Conservation (phyloP, 768 basidiomycete genomes). For the Suillus occidentalis region DNA sequence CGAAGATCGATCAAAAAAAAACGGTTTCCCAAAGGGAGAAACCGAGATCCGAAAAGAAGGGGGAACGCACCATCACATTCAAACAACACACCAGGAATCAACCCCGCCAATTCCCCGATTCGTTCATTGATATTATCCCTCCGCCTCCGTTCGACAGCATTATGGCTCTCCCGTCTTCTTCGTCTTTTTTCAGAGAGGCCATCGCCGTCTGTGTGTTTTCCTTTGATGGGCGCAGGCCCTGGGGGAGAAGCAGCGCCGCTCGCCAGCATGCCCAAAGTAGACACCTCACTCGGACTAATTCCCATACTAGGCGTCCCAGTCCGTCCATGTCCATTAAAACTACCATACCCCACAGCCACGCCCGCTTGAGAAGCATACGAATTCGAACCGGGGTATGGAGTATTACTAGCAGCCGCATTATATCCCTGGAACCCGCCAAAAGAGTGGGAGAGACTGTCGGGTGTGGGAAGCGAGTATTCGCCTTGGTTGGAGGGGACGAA, state of each 20-base stretch:
- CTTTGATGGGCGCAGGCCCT: constrained; percentile 16
- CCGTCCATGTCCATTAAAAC: constrained; percentile 12
- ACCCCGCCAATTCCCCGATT: constrained; percentile 83
- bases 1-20: neutral
- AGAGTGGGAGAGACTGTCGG: constrained; percentile 36
- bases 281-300: constrained; percentile 28
- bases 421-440: constrained; percentile 31
- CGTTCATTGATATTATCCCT: constrained; percentile 96
- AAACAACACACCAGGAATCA: constrained; percentile 85
- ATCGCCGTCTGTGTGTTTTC: constrained; percentile 3
- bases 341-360: constrained; percentile 5
- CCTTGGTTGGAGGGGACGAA: constrained; percentile 21
- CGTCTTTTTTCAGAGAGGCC: constrained; percentile 74
- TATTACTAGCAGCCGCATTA: constrained; percentile 25
- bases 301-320: constrained; percentile 20
- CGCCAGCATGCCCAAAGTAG: constrained; percentile 19
- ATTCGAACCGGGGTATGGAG: constrained; percentile 14
- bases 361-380: constrained; percentile 25
- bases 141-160: constrained; percentile 85
- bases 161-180: constrained; percentile 82
- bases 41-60: constrained; percentile 2
- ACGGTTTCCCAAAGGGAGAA: neutral
- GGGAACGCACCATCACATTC: constrained; percentile 48
- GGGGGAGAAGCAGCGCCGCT: constrained; percentile 14
- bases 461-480: constrained; percentile 48